phyloP scores from a whole-genome alignment of 2,329 filamentous ascomycete species.

The Leptodontidium sp. region DNA sequence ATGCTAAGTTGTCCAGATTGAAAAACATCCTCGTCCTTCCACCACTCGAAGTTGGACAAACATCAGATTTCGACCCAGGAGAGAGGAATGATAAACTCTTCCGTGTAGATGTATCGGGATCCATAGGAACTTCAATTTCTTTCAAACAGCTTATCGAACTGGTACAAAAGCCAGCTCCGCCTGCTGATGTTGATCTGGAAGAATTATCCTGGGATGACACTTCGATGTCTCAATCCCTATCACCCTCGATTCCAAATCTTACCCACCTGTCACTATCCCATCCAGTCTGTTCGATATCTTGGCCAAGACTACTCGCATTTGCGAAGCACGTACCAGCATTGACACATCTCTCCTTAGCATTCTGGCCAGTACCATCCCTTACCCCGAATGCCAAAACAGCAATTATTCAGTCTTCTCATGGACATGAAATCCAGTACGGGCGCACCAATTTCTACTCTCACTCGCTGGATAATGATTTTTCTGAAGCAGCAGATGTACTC shows the following conservation, averaged over 20 bases:
- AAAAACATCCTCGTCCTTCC: constrained; percentile 54
- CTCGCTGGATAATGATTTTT: constrained; percentile 65
- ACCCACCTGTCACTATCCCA: constrained; percentile 67
- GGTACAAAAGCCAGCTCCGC: constrained; percentile 44
- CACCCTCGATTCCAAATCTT: constrained; percentile 57
- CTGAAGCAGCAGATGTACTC: constrained; percentile 64
- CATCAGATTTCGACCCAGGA: constrained; percentile 20
- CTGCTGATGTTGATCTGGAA: constrained; percentile 20
- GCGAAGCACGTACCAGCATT: constrained; percentile 60
- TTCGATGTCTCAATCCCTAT: constrained; percentile 29
- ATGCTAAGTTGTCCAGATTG: constrained; percentile 42
- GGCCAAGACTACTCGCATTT: constrained; percentile 66
- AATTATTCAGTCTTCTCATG: constrained; percentile 50
- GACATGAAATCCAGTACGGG: constrained; percentile 58
- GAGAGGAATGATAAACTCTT: constrained; percentile 56
- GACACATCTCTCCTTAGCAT: constrained; percentile 68
- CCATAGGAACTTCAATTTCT: constrained; percentile 58
- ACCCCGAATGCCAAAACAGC: constrained; percentile 61
- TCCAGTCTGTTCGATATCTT: constrained; percentile 54
- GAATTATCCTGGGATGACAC: constrained; percentile 43
- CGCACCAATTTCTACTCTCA: constrained; percentile 66
- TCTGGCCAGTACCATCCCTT: constrained; percentile 68
- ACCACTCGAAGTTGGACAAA: constrained; percentile 41
- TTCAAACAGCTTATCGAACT: constrained; percentile 62
- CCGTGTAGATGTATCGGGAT: constrained; percentile 62